A percentile compares a stretch with the other conserved stretches of the same genome.
Evolutionary conservation across 441 rosid species (phyloP).

Genomic region (Flueggea neowawraea): DNA sequence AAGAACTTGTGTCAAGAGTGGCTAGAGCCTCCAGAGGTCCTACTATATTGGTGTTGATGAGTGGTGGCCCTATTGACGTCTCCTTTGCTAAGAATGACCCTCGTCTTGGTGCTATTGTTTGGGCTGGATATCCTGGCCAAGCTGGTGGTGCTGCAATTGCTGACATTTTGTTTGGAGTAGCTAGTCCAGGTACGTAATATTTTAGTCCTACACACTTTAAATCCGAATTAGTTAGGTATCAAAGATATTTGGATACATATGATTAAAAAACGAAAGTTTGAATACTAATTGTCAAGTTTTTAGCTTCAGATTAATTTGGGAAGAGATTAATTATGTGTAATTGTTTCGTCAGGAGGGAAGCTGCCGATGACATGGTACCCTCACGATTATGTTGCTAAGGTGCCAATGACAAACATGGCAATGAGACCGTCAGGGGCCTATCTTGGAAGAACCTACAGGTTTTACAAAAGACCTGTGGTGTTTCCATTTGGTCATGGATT

Average conservation of each 20-base stretch:
- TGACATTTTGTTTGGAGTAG: slow-evolving; percentile 65
- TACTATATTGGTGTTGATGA: slow-evolving; percentile 62
- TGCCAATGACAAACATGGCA: slow-evolving; percentile 88
- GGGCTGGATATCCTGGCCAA: slow-evolving; percentile 99
- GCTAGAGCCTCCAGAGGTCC: slow-evolving; percentile 74
- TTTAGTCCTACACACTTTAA: slow-evolving; percentile 21
- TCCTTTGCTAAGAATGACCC: slow-evolving; percentile 66
- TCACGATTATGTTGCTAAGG: slow-evolving; percentile 53
- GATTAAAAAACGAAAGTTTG: too few relatives aligned
- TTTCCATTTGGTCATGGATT: slow-evolving; percentile 80
- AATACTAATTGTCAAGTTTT: too few relatives aligned
- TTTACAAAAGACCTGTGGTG: slow-evolving; percentile 89
- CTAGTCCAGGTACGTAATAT: slow-evolving; percentile 51
- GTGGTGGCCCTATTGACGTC: slow-evolving; percentile 86
- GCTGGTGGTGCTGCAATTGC: slow-evolving; percentile 93
- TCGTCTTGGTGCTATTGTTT: slow-evolving; percentile 56
- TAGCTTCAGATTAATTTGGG: too few relatives aligned
- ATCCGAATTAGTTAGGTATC: too few relatives aligned
- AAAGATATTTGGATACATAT: too few relatives aligned
- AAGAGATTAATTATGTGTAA: too few relatives aligned
- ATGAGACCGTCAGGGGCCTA: slow-evolving; percentile 52
- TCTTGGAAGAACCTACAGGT: slow-evolving; percentile 91
- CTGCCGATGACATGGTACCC: slow-evolving; percentile 98
- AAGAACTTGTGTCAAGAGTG: slow-evolving; percentile 61
- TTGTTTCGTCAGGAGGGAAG: slow-evolving; percentile 52